Evolutionary conservation across 306 rosid genomes (phyloP).

Genomic region (Vachellia collinsii): DNA sequence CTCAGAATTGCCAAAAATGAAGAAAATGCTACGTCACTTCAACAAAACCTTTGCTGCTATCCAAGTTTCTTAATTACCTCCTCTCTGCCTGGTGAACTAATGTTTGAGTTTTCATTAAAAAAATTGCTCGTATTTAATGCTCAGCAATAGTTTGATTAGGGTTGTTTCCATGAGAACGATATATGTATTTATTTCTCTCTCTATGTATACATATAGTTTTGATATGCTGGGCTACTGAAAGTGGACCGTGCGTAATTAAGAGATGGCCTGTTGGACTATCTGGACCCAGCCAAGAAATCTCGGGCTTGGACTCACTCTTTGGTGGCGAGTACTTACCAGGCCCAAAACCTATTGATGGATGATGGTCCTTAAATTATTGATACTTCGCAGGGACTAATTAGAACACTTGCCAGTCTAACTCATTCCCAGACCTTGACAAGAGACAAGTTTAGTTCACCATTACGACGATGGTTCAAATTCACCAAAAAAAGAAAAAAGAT

Average conservation of each 20-base stretch:
- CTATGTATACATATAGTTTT: too few relatives aligned
- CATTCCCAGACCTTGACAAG: too few relatives aligned
- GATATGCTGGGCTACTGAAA: too few relatives aligned
- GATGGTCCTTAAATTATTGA: neutral
- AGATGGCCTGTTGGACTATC: neutral
- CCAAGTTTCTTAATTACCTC: neutral
- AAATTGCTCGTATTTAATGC: too few relatives aligned
- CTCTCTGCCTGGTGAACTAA: too few relatives aligned
- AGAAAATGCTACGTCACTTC: neutral
- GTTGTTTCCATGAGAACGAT: too few relatives aligned
- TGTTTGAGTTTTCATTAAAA: too few relatives aligned
- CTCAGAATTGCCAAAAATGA: neutral
- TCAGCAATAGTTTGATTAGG: too few relatives aligned
- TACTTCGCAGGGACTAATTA: too few relatives aligned
- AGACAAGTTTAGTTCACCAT: neutral
- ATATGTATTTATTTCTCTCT: too few relatives aligned
- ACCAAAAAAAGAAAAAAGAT: too few relatives aligned
- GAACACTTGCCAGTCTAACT: too few relatives aligned
- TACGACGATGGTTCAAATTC: neutral
- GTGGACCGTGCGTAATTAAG: neutral
- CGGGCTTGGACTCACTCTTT: neutral
- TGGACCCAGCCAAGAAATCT: neutral
- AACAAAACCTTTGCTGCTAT: neutral
- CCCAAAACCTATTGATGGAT: neutral
- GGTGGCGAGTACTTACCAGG: neutral